A percentile compares a stretch with the other conserved stretches of the same genome.
phyloP scores from a whole-genome alignment of 208 protist genomes.

The Lotmaria passim region DNA sequence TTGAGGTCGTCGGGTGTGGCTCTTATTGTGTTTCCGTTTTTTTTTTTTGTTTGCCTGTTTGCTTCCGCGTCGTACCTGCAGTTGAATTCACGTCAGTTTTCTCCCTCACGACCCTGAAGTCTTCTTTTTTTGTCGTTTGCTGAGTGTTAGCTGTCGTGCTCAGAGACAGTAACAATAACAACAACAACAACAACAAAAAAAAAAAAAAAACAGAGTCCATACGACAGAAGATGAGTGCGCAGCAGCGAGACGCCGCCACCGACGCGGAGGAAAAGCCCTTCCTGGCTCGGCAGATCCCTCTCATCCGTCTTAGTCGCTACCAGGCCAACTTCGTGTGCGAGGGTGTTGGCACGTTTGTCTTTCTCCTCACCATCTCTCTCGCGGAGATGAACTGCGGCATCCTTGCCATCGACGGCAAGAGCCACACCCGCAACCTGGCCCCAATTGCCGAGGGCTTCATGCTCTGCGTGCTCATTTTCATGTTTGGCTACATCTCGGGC shows the following conservation, averaged over 20 bases:
- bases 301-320: constrained; percentile 59
- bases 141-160: neutral
- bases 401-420: constrained; percentile 60
- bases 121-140: neutral
- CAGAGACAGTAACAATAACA: neutral
- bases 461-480: constrained; percentile 80
- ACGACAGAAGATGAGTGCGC: constrained; percentile 16
- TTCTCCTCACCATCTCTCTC: constrained; percentile 74
- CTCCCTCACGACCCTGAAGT: neutral
- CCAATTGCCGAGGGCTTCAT: constrained; percentile 84
- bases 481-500: constrained; percentile 84
- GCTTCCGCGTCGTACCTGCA: too few relatives aligned
- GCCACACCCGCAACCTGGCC: constrained; percentile 76
- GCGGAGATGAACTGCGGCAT: constrained; percentile 80
- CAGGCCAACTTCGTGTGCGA: constrained; percentile 73
- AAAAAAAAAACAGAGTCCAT: neutral
- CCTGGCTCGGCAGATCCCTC: constrained; percentile 55
- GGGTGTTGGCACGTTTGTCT: constrained; percentile 79
- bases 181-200: neutral
- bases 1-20: too few relatives aligned
- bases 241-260: constrained; percentile 13
- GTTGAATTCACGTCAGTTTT: neutral
- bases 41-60: too few relatives aligned
- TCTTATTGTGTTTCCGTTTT: too few relatives aligned
- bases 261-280: constrained; percentile 42